phyloP scores from a whole-genome alignment of 2,329 filamentous ascomycete genomes.

The Fusarium sarcochroum region DNA sequence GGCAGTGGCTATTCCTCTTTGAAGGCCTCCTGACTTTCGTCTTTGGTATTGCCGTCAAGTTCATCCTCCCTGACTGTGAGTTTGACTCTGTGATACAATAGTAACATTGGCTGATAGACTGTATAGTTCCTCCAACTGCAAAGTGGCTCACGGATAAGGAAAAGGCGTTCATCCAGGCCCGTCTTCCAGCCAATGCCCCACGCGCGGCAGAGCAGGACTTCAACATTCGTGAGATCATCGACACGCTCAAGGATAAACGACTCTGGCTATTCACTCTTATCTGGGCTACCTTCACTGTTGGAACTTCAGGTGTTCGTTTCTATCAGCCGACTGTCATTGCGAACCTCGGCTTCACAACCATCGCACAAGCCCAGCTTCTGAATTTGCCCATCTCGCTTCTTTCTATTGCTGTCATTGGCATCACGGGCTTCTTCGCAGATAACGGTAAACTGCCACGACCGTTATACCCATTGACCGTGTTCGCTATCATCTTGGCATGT shows the following conservation, averaged over 20 bases:
- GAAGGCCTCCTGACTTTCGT: slow-evolving; percentile 6
- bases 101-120: slow-evolving; percentile 45
- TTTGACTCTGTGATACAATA: background rate
- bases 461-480: too few species aligned
- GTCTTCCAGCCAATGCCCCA: slow-evolving; percentile 61
- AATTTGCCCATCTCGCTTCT: background rate
- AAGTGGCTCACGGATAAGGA: slow-evolving; percentile 62
- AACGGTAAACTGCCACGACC: too few species aligned
- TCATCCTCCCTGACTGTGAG: slow-evolving; percentile 12
- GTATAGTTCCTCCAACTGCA: slow-evolving; percentile 58
- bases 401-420: slow-evolving; percentile 49
- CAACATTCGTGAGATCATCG: slow-evolving; percentile 55
- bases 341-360: slow-evolving; percentile 45
- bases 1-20: slow-evolving; percentile 47
- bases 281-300: slow-evolving; percentile 61
- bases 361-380: background rate
- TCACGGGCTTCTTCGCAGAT: too few species aligned
- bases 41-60: background rate
- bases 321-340: slow-evolving; percentile 61
- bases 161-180: slow-evolving; percentile 63
- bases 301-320: slow-evolving; percentile 58
- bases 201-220: slow-evolving; percentile 59
- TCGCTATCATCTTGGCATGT: too few species aligned
- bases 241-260: slow-evolving; percentile 56
- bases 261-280: slow-evolving; percentile 63